Evolutionary conservation across 768 basidiomycete genomes (phyloP), one percentile per base, ranked within the genome.

Genomic region (Boletellus emodensis): DNA sequence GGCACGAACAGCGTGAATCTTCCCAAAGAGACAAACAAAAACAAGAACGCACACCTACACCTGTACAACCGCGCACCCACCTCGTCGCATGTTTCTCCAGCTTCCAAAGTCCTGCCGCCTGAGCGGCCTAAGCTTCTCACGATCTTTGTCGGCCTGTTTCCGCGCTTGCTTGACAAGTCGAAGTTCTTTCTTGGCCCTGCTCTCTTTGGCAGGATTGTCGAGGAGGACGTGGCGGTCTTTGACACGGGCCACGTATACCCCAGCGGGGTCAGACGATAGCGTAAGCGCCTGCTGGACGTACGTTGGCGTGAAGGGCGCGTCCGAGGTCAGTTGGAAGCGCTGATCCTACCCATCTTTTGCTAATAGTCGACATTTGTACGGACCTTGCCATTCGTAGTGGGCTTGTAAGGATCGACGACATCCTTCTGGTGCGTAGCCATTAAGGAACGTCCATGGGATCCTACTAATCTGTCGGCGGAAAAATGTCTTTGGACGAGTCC

Each of bases 1-100:
- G 89, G 87, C 7, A 90, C 46, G 54, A 93, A 89, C 8, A 84
- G 66, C 2, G 75, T 72, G 60, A 84, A 94, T 61, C 90, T 92
- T 18, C n/a, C 20, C 18, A 33, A 33, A 28, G n/a, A 18, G 17
- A 11, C 3, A 7, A 30, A 30, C 2, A 8, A 8, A 30, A 2
- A 30, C 28, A 26, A 33, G 47, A 17, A 20, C 44, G 20, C 26
- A 57, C 40, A 28, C 49, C 24, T 40, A 33, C 9, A 15, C 8
- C 6, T n/a, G 26, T 9, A 20, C 22, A 4, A 9, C 33, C 3
- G 28, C 24, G 46, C 4, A 62, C 75, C 32, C 50, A 86, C 87
- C 78, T 83, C 13, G 80, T 75, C 52, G 83, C 81, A 18, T 71
- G 65, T 53, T 74, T 68, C 44, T 82, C 81, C 39, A 89, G 70